Evolutionary conservation across 768 basidiomycete species (phyloP).

Genomic region (Pleurotus sapidus): DNA sequence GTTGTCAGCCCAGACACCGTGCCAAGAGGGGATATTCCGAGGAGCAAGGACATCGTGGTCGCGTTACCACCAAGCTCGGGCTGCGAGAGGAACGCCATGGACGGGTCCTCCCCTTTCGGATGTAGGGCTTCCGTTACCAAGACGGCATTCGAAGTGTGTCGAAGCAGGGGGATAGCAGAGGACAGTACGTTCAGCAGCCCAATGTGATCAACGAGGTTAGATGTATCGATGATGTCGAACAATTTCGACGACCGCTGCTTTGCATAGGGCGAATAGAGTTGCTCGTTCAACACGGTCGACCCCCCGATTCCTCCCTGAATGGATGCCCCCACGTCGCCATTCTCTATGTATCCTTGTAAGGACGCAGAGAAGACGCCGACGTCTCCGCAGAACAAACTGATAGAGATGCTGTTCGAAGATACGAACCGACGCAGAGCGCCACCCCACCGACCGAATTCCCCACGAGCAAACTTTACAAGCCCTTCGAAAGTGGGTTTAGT

Average conservation of each 20-base stretch:
- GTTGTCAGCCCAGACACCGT: constrained; percentile 33
- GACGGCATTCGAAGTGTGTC: constrained; percentile 16
- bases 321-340: constrained; percentile 14
- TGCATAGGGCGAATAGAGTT: constrained; percentile 15
- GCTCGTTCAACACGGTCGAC: constrained; percentile 20
- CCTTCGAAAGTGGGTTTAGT: constrained; percentile 8
- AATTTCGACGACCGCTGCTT: constrained; percentile 10
- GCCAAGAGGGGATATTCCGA: constrained; percentile 30
- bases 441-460: constrained; percentile 28
- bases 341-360: constrained; percentile 10
- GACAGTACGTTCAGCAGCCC: constrained; percentile 37
- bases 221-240: constrained; percentile 40
- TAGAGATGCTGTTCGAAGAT: constrained; percentile 10
- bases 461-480: constrained; percentile 17
- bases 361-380: constrained; percentile 26
- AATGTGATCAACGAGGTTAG: constrained; percentile 35
- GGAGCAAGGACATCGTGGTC: constrained; percentile 27
- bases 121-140: constrained; percentile 32
- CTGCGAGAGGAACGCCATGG: constrained; percentile 25
- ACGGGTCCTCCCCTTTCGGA: constrained; percentile 21
- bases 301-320: constrained; percentile 20
- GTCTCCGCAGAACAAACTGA: constrained; percentile 25
- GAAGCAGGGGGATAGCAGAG: constrained; percentile 25
- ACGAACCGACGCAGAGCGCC: constrained; percentile 16
- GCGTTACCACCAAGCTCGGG: constrained; percentile 26